Evolutionary conservation across 1,139 yeast genomes (phyloP).

Genomic region (Pichia sp.): DNA sequence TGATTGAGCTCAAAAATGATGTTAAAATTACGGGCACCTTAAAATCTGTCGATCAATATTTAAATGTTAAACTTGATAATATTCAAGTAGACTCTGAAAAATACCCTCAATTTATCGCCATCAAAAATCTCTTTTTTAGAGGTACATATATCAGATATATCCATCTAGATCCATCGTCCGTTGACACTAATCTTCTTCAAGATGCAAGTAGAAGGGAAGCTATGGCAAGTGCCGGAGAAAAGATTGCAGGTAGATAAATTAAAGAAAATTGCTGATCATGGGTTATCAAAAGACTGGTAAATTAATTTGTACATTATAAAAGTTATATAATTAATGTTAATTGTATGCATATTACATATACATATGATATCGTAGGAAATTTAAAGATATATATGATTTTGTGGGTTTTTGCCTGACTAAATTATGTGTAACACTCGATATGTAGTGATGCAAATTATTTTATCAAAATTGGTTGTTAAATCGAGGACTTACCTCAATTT

Average conservation of each 20-base stretch:
- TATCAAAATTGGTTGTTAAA: no score
- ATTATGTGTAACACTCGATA: no score
- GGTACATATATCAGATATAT: conserved; percentile 97
- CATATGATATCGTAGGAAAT: neutral
- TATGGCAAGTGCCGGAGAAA: conserved; percentile 53
- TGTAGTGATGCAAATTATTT: no score
- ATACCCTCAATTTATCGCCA: conserved; percentile 87
- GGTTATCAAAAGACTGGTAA: no score
- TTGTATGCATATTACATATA: neutral
- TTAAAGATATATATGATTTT: no score
- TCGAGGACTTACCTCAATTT: no score
- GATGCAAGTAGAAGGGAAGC: conserved; percentile 95
- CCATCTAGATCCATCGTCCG: conserved; percentile 77
- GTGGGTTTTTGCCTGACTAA: no score
- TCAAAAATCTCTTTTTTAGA: conserved; percentile 84
- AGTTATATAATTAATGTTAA: neutral
- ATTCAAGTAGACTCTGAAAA: conserved; percentile 66
- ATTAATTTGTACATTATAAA: no score
- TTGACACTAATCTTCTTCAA: conserved; percentile 88
- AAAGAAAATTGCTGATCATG: neutral
- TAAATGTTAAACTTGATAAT: conserved; percentile 86
- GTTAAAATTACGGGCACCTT: conserved; percentile 84
- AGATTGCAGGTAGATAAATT: conserved; percentile 27
- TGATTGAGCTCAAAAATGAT: conserved; percentile 64
- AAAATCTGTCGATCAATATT: conserved; percentile 90